Conservation (phyloP, 352 stramenopile genomes). For the Pythium monospermum region DNA sequence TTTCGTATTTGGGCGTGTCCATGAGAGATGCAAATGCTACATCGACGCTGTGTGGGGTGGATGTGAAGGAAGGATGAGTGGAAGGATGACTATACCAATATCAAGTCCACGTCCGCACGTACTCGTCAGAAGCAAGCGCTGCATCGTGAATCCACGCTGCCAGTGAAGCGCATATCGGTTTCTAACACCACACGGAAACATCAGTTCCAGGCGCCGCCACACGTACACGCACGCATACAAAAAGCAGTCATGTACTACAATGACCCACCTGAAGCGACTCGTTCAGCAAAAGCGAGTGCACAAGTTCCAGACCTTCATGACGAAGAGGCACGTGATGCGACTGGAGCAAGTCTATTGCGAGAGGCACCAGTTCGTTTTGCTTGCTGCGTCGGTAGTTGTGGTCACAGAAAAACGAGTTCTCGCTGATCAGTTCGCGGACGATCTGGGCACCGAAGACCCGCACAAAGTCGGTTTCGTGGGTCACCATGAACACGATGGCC, state of each 20-base stretch:
- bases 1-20: slow-evolving; percentile 48
- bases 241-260: no score
- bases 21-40: slow-evolving; percentile 27
- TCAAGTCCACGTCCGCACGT: slow-evolving; percentile 1
- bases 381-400: slow-evolving; percentile 28
- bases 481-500: slow-evolving; percentile 42
- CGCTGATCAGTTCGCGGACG: slow-evolving; percentile 45
- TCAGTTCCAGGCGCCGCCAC: no score
- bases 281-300: slow-evolving; percentile 41
- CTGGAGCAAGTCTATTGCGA: slow-evolving; percentile 31
- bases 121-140: slow-evolving; percentile 34
- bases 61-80: background rate
- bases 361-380: slow-evolving; percentile 30
- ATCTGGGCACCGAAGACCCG: slow-evolving; percentile 57
- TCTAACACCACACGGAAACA: no score
- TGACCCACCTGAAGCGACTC: slow-evolving; percentile 28
- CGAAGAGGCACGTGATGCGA: slow-evolving; percentile 36
- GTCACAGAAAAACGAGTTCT: slow-evolving; percentile 50
- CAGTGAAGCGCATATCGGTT: slow-evolving; percentile 32
- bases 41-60: slow-evolving; percentile 20
- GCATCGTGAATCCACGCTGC: slow-evolving; percentile 32
- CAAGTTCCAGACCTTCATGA: slow-evolving; percentile 56
- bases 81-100: background rate
- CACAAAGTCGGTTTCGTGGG: slow-evolving; percentile 23
- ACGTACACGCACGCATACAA: no score